These are phyloP conservation scores for Monosporascus sp. DNA, from an alignment of 2,329 filamentous ascomycete genomes.

Conservation along the genomic window DNA sequence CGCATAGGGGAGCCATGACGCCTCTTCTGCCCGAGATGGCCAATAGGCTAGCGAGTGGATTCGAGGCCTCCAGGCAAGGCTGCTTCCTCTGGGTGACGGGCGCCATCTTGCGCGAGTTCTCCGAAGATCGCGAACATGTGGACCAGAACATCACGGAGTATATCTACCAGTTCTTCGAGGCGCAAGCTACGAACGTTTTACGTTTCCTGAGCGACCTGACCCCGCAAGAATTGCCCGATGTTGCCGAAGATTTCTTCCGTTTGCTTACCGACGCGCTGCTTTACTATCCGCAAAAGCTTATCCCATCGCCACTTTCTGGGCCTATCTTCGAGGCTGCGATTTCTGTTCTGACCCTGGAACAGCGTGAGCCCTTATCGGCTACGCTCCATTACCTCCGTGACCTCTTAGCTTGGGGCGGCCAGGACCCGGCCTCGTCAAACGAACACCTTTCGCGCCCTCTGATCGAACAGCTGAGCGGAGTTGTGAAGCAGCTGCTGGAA, in stretches of 20 bases:
- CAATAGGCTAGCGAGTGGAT: conserved; percentile 80
- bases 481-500: conserved; percentile 67
- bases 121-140: conserved; percentile 80
- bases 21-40: conserved; percentile 81
- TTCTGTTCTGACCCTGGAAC: conserved; percentile 80
- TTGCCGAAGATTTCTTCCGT: conserved; percentile 96
- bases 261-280: conserved; percentile 86
- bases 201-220: conserved; percentile 82
- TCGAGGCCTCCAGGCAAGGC: conserved; percentile 79
- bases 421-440: conserved; percentile 60
- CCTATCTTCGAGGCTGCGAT: conserved; percentile 85
- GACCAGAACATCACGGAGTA: conserved; percentile 75
- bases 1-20: conserved; percentile 83
- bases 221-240: conserved; percentile 66
- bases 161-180: conserved; percentile 92
- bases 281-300: conserved; percentile 82
- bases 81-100: conserved; percentile 99
- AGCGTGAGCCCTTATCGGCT: conserved; percentile 84
- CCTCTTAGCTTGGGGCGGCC: conserved; percentile 79
- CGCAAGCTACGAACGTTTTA: conserved; percentile 85
- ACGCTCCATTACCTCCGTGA: conserved; percentile 92
- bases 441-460: conserved; percentile 52
- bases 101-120: conserved; percentile 91
- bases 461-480: conserved; percentile 62
- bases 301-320: conserved; percentile 71